Evolutionary conservation across 345 rosid species (phyloP).

Genomic region (Brassica rapa): DNA sequence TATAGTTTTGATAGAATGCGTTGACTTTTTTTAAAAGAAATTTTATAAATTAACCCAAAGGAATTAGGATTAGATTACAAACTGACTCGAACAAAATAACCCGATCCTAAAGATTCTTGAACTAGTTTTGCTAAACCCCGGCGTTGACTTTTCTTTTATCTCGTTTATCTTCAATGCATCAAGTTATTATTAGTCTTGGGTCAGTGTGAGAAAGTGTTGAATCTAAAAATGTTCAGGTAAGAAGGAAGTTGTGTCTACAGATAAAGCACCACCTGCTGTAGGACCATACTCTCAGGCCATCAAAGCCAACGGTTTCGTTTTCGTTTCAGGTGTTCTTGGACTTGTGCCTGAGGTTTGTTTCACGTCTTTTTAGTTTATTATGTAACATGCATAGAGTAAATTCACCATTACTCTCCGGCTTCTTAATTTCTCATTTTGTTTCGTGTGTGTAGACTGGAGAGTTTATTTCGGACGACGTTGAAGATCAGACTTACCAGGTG

Average conservation of each 20-base stretch:
- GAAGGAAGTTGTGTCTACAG: constrained; percentile 64
- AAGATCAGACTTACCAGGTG: constrained; percentile 91
- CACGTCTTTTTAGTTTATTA: neutral
- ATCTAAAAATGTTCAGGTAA: constrained; percentile 37
- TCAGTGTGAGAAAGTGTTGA: neutral
- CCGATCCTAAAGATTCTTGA: too few species aligned
- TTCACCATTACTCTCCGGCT: neutral
- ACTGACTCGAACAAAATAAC: too few species aligned
- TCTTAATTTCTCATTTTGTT: neutral
- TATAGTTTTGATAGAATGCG: neutral
- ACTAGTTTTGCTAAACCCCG: too few species aligned
- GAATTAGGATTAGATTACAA: too few species aligned
- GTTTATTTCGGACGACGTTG: constrained; percentile 64
- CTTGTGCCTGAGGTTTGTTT: constrained; percentile 35
- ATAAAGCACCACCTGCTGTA: constrained; percentile 88
- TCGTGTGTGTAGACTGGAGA: constrained; percentile 63
- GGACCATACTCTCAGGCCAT: constrained; percentile 96
- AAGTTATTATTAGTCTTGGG: constrained; percentile 15
- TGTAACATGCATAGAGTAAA: neutral
- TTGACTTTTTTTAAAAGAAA: neutral
- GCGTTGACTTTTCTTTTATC: too few species aligned
- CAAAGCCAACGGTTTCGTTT: constrained; percentile 69
- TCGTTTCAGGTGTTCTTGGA: constrained; percentile 82
- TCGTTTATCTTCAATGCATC: neutral
- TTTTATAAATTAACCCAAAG: too few species aligned